Evolutionary conservation across 768 basidiomycete genomes (phyloP).

Genomic region (Naematelia encephala): DNA sequence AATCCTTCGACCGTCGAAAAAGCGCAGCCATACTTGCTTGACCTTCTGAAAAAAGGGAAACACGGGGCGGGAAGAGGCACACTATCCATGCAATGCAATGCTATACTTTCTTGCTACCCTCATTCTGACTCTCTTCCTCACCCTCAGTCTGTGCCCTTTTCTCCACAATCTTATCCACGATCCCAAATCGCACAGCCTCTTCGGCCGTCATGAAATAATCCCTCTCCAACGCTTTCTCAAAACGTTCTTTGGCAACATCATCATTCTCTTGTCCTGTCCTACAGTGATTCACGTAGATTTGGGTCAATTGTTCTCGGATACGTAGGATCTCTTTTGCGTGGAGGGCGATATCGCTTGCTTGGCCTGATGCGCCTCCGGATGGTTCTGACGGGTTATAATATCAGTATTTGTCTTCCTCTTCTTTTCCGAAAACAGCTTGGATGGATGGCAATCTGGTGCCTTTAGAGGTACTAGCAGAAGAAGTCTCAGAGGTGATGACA

Average conservation of each 20-base stretch:
- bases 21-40: no score
- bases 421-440: no score
- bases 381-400: slow-evolving; percentile 67
- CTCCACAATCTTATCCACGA: slow-evolving; percentile 87
- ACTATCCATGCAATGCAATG: neutral
- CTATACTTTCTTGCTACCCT: neutral
- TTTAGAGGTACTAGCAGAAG: no score
- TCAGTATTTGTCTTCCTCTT: neutral
- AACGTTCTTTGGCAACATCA: slow-evolving; percentile 66
- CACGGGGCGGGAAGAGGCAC: no score
- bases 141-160: slow-evolving; percentile 23
- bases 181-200: slow-evolving; percentile 85
- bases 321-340: slow-evolving; percentile 94
- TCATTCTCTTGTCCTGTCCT: slow-evolving; percentile 62
- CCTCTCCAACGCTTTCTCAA: slow-evolving; percentile 84
- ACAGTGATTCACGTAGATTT: slow-evolving; percentile 87
- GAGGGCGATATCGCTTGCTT: slow-evolving; percentile 95
- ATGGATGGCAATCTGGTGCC: no score
- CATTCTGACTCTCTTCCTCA: slow-evolving; percentile 13
- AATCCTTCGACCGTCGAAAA: no score
- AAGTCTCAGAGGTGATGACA: no score
- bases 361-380: slow-evolving; percentile 91
- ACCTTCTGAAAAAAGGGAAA: no score
- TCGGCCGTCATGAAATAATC: slow-evolving; percentile 97
- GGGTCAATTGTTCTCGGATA: slow-evolving; percentile 74